Evolutionary conservation across 2,329 filamentous ascomycete genomes (phyloP), one percentile per base, ranked within the genome.

Genomic region (Diaporthe australafricana): DNA sequence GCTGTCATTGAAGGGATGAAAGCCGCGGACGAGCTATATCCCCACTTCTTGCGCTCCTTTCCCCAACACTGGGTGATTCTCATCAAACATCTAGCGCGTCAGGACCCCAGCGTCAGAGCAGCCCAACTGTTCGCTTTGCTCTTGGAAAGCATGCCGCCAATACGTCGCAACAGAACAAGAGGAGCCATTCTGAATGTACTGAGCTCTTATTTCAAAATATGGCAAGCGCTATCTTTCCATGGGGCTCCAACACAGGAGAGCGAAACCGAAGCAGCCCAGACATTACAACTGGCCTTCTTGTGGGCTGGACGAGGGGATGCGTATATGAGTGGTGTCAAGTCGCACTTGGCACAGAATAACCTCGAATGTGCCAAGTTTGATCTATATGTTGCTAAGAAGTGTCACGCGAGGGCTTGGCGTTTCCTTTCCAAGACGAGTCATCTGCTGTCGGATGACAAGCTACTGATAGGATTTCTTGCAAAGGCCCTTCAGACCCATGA

Each of bases 301-400:
- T 73, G 72, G 72, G 55, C 47, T 60, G 70, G 72, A 32, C 72
- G 72, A 42, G 22, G 56, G 25, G 65, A 69, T 20, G n/a, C 20
- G 11, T 5, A 42, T 3, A 8, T 52, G 5, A 14, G 20, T 1
- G 27, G 22, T 11, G 52, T 69, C 16, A 62, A 63, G 20, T 56
- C 57, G n/a, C 30, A 62, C 12, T 20, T 72, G 70, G 52, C 57
- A 30, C 17, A n/a, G 20, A 42, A 62, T 5, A 45, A 48, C n/a
- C 32, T 50, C 27, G 22, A 50, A 35, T 9, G 22, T 32, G 70
- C 65, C 38, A 32, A 6, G 17, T 22, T 9, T 16, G 20, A 56
- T 42, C 35, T 73, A 38, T 25, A 25, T 17, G 8, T 52, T 47
- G 70, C 70, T 20, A 17, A 47, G 7, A 69, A 35, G 35, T 30